Conservation (phyloP, 1,284 basidiomycete species). For the Rhodotorula sp. region DNA sequence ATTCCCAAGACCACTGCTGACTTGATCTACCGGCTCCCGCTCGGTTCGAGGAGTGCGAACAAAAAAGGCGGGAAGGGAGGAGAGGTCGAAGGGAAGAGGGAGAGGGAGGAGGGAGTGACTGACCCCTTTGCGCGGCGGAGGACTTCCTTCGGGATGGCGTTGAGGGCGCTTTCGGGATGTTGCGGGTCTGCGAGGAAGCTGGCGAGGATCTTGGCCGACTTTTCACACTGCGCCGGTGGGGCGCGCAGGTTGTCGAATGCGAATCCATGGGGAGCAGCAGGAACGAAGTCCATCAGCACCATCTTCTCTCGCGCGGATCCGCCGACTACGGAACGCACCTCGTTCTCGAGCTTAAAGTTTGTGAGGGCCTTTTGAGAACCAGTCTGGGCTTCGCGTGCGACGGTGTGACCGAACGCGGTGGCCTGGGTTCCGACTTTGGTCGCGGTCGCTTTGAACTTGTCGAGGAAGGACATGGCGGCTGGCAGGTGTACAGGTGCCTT, state of each 20-base stretch:
- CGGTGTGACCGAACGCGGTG: slow-evolving; percentile 66
- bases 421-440: slow-evolving; percentile 78
- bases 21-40: too few species aligned
- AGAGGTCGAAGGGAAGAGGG: too few species aligned
- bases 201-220: slow-evolving; percentile 88
- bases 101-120: too few species aligned
- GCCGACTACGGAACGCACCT: slow-evolving; percentile 22
- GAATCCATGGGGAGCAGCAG: too few species aligned
- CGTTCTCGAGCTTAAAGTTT: slow-evolving; percentile 65
- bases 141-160: slow-evolving; percentile 92
- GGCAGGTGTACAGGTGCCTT: background rate
- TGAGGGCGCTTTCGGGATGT: slow-evolving; percentile 85
- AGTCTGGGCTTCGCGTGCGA: slow-evolving; percentile 64
- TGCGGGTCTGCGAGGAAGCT: slow-evolving; percentile 89
- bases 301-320: too few species aligned
- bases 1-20: too few species aligned
- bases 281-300: too few species aligned
- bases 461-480: slow-evolving; percentile 56
- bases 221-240: slow-evolving; percentile 68
- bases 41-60: too few species aligned
- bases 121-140: slow-evolving; percentile 81
- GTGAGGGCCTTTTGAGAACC: slow-evolving; percentile 74
- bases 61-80: too few species aligned
- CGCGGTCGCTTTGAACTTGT: slow-evolving; percentile 76
- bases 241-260: background rate